These are phyloP conservation scores for Talaromyces sp. DNA, from an alignment of 2,329 filamentous ascomycete species.

Conservation along the genomic window DNA sequence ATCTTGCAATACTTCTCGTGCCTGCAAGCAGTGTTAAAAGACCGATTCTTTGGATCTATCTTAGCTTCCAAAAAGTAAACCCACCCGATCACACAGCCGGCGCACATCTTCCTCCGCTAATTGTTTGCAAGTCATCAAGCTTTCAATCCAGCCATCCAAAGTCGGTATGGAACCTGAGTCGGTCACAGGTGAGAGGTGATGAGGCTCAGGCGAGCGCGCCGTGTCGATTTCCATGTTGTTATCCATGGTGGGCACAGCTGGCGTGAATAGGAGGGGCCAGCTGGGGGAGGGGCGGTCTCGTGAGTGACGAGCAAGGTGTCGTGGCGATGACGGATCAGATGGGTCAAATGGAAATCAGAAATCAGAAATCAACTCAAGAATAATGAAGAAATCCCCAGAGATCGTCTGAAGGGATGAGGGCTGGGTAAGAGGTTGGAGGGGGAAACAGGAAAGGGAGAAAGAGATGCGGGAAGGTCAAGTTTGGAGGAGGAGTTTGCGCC, in stretches of 20 bases:
- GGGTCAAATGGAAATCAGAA: slow-evolving; percentile 7
- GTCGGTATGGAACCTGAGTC: slow-evolving; percentile 91
- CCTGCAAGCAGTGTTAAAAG: slow-evolving; percentile 55
- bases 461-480: slow-evolving; percentile 30
- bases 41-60: slow-evolving; percentile 19
- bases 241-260: slow-evolving; percentile 66
- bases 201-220: slow-evolving; percentile 76
- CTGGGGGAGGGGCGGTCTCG: slow-evolving; percentile 38
- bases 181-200: slow-evolving; percentile 72
- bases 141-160: slow-evolving; percentile 98
- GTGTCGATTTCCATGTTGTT: slow-evolving; percentile 98
- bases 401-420: slow-evolving; percentile 25
- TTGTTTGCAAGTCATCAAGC: slow-evolving; percentile 98
- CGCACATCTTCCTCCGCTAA: slow-evolving; percentile 92
- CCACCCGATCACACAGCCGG: slow-evolving; percentile 95
- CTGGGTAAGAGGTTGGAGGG: slow-evolving; percentile 14
- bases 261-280: slow-evolving; percentile 28
- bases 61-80: slow-evolving; percentile 34
- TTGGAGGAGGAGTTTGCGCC: slow-evolving; percentile 27
- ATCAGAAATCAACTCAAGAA: slow-evolving; percentile 17
- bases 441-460: slow-evolving; percentile 27
- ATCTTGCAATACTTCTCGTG: slow-evolving; percentile 92
- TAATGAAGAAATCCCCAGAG: slow-evolving; percentile 13
- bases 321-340: slow-evolving; percentile 1
- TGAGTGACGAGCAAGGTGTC: slow-evolving; percentile 31